Conservation (phyloP, 2,329 filamentous ascomycete species). For the Chalaropsis ovoidea region DNA sequence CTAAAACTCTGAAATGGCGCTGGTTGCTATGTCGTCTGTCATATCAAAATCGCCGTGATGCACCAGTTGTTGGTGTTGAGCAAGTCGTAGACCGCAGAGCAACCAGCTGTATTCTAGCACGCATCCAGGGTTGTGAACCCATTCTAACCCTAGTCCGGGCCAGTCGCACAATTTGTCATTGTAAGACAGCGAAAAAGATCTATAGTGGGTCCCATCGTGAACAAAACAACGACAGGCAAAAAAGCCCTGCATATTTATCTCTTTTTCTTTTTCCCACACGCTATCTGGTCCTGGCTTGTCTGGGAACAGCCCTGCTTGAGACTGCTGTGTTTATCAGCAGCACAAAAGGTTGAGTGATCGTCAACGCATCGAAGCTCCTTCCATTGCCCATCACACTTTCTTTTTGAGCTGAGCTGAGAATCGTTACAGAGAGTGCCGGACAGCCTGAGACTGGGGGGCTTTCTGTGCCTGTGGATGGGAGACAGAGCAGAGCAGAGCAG, state of each 20-base stretch:
- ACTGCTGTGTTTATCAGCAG: neutral
- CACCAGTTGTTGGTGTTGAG: no score
- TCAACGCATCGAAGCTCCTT: conserved; percentile 13
- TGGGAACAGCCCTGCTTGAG: neutral
- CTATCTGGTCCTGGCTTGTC: neutral
- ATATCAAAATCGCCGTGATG: no score
- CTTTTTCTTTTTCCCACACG: neutral
- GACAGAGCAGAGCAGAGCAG: no score
- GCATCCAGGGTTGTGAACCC: no score
- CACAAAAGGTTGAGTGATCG: neutral
- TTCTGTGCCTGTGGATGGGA: no score
- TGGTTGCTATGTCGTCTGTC: no score
- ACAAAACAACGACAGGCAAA: neutral
- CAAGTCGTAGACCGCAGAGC: no score
- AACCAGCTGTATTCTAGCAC: no score
- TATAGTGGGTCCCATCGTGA: neutral
- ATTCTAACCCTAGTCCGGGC: neutral
- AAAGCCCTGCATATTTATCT: neutral
- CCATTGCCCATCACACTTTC: conserved; percentile 11
- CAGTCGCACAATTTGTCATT: neutral
- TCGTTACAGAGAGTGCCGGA: neutral
- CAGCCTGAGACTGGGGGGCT: neutral
- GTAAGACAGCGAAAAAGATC: conserved; percentile 1
- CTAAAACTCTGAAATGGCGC: no score
- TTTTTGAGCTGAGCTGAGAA: conserved; percentile 10